Conservation (phyloP, 129 eudicot genomes). For the Deinandra increscens region DNA sequence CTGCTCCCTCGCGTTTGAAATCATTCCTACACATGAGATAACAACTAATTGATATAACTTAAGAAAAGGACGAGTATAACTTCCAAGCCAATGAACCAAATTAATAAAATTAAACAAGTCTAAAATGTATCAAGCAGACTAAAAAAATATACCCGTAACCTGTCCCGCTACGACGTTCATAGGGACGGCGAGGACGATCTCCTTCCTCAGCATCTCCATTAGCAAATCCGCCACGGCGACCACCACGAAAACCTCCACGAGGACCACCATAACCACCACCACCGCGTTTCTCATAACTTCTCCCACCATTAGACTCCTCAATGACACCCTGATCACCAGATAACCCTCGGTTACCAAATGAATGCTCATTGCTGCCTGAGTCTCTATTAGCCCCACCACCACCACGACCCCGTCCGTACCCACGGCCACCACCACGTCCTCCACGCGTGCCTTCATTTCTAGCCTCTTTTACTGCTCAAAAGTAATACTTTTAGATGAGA, state of each 20-base stretch:
- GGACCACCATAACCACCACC: conserved; percentile 37
- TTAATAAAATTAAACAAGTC: not conserved
- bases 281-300: conserved; percentile 50
- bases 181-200: conserved; percentile 63
- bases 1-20: conserved; percentile 80
- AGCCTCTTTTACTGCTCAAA: conserved; percentile 78
- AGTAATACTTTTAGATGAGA: not conserved
- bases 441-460: conserved; percentile 65
- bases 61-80: not conserved
- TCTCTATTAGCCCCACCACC: conserved; percentile 68
- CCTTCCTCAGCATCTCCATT: conserved; percentile 74
- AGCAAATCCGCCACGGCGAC: conserved; percentile 59
- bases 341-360: conserved; percentile 49
- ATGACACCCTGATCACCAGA: conserved; percentile 54
- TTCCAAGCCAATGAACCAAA: not conserved
- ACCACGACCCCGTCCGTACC: conserved; percentile 61
- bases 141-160: conserved; percentile 54
- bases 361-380: conserved; percentile 38
- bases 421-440: conserved; percentile 78
- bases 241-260: conserved; percentile 72
- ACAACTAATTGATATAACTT: not conserved
- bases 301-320: conserved; percentile 52
- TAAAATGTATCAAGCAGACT: not conserved
- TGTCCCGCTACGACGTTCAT: conserved; percentile 83
- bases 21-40: conserved; percentile 45